Base-by-base conservation (phyloP, 2,329 filamentous ascomycete genomes). In the Phialocephala sp. region DNA sequence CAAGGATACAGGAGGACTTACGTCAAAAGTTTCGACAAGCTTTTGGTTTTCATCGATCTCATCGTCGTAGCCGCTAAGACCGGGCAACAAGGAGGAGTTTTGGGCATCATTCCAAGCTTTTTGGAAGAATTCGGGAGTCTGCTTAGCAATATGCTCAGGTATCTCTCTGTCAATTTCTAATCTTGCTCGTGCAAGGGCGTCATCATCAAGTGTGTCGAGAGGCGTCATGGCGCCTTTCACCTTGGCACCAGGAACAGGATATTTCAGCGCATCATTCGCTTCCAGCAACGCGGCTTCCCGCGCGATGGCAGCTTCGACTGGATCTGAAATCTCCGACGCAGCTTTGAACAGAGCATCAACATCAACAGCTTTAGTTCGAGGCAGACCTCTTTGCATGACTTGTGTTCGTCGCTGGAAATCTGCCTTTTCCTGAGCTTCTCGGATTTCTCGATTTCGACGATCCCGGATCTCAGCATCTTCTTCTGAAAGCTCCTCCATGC, bases 331-430 rank as follows among this genome's bases (percentile, higher is more conserved):
- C 14, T 83, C 78, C 2, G 85, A 83, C 0, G 90, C 91, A 37
- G 83, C 83, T 68, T 87, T 85, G 60, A 93, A 76, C 70, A 98
- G 80, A 0, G 83, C 83, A 59, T 89, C 82, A 24, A 95, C 79
- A 76, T 98, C 90, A 15, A 98, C 83, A 1, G 84, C 79, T 1
- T 84, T 83, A 1, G 95, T 93, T 54, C 94, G 86, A 8, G 95
- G 95, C 14, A 99, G 82, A 4, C 86, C 87, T 71, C 86, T 89
- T 79, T 98, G 94, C 78, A 97, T 89, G n/a, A 97, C 94, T 75
- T 97, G 93, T 1, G 92, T 96, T 73, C 95, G 89, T 59, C 94
- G 86, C 76, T 87, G 89, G 74, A 93, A 91, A 72, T 98, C 94
- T 14, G 89, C 85, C 79, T 73, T 84, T 76, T 76, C 89, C 83